Percentiles rank a stretch among this genome's conserved stretches.
Evolutionary conservation across 169 alveolate genomes (phyloP).

Genomic region (Amoebophrya sp.): DNA sequence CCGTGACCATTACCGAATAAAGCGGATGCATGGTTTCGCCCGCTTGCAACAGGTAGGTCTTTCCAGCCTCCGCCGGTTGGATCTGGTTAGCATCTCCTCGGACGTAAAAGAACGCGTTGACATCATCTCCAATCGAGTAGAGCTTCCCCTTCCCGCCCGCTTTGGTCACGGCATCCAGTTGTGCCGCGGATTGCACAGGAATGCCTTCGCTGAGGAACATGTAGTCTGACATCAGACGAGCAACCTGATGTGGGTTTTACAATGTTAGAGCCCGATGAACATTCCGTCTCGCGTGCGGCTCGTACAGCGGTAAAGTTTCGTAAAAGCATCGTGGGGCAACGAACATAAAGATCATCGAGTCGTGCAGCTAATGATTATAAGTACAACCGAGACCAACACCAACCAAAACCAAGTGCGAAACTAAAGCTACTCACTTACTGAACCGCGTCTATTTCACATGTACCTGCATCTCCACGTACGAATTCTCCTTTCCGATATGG

Average conservation of each 20-base stretch:
- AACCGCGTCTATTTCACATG: background rate
- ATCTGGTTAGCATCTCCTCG: background rate
- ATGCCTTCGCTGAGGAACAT: background rate
- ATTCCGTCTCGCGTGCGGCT: no score
- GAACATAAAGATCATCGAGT: no score
- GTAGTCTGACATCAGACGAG: background rate
- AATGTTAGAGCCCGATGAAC: no score
- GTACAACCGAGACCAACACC: no score
- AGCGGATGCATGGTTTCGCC: background rate
- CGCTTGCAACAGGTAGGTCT: background rate
- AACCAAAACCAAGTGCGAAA: no score
- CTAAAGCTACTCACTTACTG: no score
- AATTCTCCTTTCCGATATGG: background rate
- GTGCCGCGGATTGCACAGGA: background rate
- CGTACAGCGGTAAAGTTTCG: no score
- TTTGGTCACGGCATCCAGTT: no score
- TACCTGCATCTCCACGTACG: background rate
- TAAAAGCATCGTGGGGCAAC: background rate
- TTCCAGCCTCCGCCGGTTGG: background rate
- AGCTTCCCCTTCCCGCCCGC: constrained; percentile 40
- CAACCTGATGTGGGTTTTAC: background rate
- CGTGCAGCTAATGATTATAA: no score
- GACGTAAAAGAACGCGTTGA: constrained; percentile 46
- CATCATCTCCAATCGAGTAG: constrained; percentile 51
- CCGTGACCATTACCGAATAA: constrained; percentile 26